Evolutionary conservation across 1,284 basidiomycete genomes (phyloP).

Genomic region (Earliella scabrosa): DNA sequence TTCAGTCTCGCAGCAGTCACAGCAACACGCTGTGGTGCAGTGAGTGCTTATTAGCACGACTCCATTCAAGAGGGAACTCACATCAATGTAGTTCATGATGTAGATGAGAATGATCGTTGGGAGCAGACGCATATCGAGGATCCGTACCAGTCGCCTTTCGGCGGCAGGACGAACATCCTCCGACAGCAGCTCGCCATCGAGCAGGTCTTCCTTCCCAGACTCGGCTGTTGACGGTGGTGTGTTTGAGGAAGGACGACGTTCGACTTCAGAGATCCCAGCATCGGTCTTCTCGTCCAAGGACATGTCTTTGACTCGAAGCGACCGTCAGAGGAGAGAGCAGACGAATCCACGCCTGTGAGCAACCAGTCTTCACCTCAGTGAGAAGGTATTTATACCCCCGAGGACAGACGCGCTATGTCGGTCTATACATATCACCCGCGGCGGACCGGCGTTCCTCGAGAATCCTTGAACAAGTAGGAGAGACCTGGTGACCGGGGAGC

Average conservation of each 20-base stretch:
- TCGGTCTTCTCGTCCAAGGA: conserved; percentile 21
- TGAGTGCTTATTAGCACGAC: neutral
- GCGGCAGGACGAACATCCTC: conserved; percentile 29
- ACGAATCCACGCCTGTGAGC: too few species aligned
- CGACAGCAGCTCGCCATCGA: conserved; percentile 33
- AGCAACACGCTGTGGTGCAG: conserved; percentile 52
- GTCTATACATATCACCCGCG: too few species aligned
- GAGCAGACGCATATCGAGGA: conserved; percentile 60
- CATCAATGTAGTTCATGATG: conserved; percentile 74
- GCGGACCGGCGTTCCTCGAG: too few species aligned
- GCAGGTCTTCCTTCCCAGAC: neutral
- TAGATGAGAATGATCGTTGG: conserved; percentile 66
- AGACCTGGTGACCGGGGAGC: too few species aligned
- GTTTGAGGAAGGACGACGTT: conserved; percentile 11
- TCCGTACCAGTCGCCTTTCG: conserved; percentile 42
- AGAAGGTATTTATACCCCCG: too few species aligned
- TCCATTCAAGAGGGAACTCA: conserved; percentile 34
- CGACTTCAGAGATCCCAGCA: conserved; percentile 19
- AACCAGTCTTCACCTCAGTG: too few species aligned
- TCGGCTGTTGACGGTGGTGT: neutral
- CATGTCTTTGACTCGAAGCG: neutral
- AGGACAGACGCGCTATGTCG: too few species aligned
- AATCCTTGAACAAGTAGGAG: too few species aligned
- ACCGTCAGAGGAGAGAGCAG: too few species aligned
- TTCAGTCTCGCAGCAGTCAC: conserved; percentile 63